A percentile compares a stretch with the other conserved stretches of the same genome.
Evolutionary conservation across 2,329 filamentous ascomycete genomes (phyloP).

Genomic region (Bipolaris cookei): DNA sequence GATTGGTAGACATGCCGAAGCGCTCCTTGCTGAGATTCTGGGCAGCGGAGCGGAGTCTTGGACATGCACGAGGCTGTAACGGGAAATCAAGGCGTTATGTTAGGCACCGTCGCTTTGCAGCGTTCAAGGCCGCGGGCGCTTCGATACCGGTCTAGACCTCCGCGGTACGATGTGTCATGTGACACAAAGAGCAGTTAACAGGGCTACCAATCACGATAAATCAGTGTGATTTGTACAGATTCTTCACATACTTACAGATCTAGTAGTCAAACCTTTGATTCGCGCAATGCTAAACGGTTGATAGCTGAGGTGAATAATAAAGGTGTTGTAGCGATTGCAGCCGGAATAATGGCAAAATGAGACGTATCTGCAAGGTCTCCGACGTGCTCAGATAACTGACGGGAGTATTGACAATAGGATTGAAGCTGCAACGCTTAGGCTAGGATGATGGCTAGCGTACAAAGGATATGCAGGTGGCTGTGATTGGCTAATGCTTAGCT

Average conservation of each 20-base stretch:
- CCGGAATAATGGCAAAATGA: background rate
- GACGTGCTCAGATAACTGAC: background rate
- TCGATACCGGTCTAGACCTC: constrained; percentile 10
- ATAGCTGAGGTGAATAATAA: background rate
- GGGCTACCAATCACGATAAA: background rate
- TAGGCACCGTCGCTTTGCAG: constrained; percentile 10
- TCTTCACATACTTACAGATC: constrained; percentile 1
- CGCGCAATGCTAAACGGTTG: background rate
- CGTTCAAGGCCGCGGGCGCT: constrained; percentile 1
- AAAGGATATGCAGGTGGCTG: background rate
- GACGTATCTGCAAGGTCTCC: background rate
- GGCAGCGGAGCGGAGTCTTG: constrained; percentile 28
- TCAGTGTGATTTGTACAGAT: background rate
- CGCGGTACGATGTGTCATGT: background rate
- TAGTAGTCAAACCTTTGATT: background rate
- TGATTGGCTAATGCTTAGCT: constrained; percentile 6
- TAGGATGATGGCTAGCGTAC: constrained; percentile 8
- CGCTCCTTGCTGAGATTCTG: constrained; percentile 11
- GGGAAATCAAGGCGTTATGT: constrained; percentile 2
- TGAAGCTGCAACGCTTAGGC: constrained; percentile 4
- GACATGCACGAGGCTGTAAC: constrained; percentile 2
- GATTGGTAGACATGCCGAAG: background rate
- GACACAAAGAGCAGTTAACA: background rate
- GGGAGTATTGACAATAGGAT: background rate
- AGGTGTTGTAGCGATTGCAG: background rate